phyloP scores from a whole-genome alignment of 305 asterid genomes.

The Lippia alba region DNA sequence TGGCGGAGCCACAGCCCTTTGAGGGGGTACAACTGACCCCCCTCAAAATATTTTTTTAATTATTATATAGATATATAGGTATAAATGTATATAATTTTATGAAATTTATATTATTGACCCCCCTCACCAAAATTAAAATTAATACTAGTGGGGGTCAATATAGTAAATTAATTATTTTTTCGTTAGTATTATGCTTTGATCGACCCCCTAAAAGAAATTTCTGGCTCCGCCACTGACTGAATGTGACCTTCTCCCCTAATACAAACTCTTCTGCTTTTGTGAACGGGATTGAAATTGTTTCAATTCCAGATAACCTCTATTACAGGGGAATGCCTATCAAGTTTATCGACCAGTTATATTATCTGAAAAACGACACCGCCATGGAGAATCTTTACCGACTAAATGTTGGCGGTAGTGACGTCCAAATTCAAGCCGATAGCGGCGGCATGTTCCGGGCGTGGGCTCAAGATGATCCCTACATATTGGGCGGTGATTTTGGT shows the following conservation, averaged over 20 bases:
- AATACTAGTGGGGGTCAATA: too few species aligned
- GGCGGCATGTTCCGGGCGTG: conserved; percentile 63
- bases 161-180: too few species aligned
- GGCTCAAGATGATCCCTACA: conserved; percentile 33
- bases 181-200: too few species aligned
- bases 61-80: too few species aligned
- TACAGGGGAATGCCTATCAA: conserved; percentile 26
- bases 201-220: too few species aligned
- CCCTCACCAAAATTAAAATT: too few species aligned
- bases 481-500: not conserved
- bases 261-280: conserved; percentile 38
- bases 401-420: conserved; percentile 45
- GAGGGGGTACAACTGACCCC: too few species aligned
- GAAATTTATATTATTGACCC: too few species aligned
- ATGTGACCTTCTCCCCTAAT: conserved; percentile 44
- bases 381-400: conserved; percentile 53
- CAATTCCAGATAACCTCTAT: conserved; percentile 53
- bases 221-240: too few species aligned
- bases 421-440: conserved; percentile 33
- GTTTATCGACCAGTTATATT: not conserved
- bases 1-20: too few species aligned
- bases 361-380: conserved; percentile 32
- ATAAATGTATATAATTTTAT: too few species aligned
- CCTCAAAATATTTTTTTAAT: too few species aligned
- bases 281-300: conserved; percentile 65